These are phyloP conservation scores for Colletotrichum melonis DNA, from an alignment of 2,329 filamentous ascomycete species.

Conservation along the genomic window DNA sequence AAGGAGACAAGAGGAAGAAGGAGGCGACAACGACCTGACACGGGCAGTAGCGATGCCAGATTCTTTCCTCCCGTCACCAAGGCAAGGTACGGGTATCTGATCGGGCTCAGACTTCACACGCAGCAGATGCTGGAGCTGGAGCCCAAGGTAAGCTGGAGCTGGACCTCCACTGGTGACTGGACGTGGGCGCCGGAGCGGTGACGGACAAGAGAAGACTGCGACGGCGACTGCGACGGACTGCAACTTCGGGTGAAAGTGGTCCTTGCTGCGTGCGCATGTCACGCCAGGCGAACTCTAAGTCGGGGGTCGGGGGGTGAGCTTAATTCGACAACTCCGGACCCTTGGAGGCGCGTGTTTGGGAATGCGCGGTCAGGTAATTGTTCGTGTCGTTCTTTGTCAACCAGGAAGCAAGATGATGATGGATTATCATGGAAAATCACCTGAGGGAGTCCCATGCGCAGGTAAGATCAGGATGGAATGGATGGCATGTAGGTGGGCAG, in stretches of 20 bases:
- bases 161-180: too few relatives aligned
- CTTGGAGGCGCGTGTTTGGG: background rate
- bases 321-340: constrained; percentile 29
- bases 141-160: too few relatives aligned
- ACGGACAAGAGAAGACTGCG: background rate
- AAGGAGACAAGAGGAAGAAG: background rate
- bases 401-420: background rate
- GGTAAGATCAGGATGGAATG: background rate
- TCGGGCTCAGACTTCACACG: background rate
- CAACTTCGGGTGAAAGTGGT: constrained; percentile 34
- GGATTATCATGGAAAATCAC: background rate
- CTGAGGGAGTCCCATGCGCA: background rate
- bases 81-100: background rate
- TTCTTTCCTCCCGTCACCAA: background rate
- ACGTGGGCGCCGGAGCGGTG: background rate
- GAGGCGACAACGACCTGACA: background rate
- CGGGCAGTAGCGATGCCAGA: background rate
- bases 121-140: background rate
- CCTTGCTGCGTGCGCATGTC: constrained; percentile 14
- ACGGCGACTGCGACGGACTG: constrained; percentile 8
- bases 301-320: constrained; percentile 29
- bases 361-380: background rate
- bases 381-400: background rate
- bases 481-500: background rate
- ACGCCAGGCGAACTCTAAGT: constrained; percentile 21